A percentile compares a stretch with the other conserved stretches of the same genome.
phyloP scores from a whole-genome alignment of 352 stramenopile species.

The Pythium utonaiense region DNA sequence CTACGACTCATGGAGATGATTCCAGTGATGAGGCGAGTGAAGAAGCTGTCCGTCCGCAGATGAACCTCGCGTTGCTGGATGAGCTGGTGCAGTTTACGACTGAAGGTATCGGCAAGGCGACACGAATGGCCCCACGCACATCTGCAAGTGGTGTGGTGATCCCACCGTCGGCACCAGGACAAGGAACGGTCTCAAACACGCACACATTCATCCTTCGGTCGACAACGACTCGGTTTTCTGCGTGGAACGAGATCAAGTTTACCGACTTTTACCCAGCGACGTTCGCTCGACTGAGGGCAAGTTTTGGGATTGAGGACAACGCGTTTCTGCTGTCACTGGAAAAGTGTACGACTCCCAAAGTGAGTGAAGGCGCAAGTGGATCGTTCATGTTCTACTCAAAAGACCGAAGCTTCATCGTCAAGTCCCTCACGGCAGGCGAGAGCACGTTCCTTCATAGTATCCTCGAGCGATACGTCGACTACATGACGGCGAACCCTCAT shows the following conservation, averaged over 20 bases:
- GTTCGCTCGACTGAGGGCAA: conserved; percentile 49
- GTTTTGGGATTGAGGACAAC: conserved; percentile 55
- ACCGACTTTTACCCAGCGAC: conserved; percentile 49
- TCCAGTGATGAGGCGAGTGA: conserved; percentile 42
- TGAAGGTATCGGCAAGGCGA: conserved; percentile 58
- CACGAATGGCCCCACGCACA: conserved; percentile 26
- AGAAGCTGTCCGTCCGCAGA: conserved; percentile 61
- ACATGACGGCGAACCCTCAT: conserved; percentile 48
- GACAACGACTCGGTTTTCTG: conserved; percentile 21
- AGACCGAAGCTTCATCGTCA: conserved; percentile 79
- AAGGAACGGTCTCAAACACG: not conserved
- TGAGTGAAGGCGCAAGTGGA: conserved; percentile 74
- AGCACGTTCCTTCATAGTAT: conserved; percentile 64
- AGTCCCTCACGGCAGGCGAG: conserved; percentile 62
- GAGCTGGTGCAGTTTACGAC: conserved; percentile 82
- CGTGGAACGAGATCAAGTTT: conserved; percentile 56
- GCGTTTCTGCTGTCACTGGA: conserved; percentile 52
- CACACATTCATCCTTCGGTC: conserved; percentile 46
- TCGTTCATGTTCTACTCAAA: conserved; percentile 84
- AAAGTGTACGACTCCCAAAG: conserved; percentile 67
- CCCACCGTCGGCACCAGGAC: not conserved
- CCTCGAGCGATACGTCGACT: conserved; percentile 54
- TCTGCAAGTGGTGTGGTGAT: conserved; percentile 6
- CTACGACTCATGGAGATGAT: conserved; percentile 10
- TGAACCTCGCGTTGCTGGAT: conserved; percentile 73